phyloP scores from a whole-genome alignment of 371 early-diverging fungal genomes.

The Capillidium rhysosporum region DNA sequence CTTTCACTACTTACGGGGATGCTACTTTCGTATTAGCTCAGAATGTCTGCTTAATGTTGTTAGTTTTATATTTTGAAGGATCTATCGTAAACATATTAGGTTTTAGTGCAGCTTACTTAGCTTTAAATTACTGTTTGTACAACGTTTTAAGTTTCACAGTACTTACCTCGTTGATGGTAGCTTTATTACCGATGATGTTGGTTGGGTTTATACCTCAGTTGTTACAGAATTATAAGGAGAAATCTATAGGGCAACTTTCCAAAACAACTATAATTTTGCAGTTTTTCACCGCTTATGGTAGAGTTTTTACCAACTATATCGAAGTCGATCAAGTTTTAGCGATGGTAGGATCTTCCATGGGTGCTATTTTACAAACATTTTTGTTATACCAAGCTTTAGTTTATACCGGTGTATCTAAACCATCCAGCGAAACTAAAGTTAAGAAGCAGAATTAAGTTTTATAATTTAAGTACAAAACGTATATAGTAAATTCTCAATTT shows the following conservation, averaged over 20 bases:
- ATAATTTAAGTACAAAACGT: too few relatives aligned
- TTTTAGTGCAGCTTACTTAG: neutral
- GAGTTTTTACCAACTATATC: slow-evolving; percentile 1
- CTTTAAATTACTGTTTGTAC: neutral
- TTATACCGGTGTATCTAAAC: neutral
- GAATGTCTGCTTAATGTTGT: neutral
- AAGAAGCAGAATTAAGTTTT: neutral
- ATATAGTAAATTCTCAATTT: too few relatives aligned
- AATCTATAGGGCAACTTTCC: neutral
- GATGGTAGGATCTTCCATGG: neutral
- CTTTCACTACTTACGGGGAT: slow-evolving; percentile 4
- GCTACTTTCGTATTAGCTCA: neutral
- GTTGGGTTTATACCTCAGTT: slow-evolving; percentile 1
- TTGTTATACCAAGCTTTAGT: neutral
- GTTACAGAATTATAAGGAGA: neutral
- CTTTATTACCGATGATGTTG: neutral
- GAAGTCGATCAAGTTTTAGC: neutral
- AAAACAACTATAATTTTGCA: neutral
- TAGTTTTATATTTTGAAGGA: neutral
- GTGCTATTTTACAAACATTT: neutral
- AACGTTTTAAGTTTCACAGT: neutral
- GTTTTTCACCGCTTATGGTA: neutral
- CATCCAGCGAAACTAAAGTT: neutral
- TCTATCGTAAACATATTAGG: neutral
- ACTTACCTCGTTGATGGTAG: neutral